Evolutionary conservation across 2,329 filamentous ascomycete species (phyloP).

Genomic region (Botrytis deweyae): DNA sequence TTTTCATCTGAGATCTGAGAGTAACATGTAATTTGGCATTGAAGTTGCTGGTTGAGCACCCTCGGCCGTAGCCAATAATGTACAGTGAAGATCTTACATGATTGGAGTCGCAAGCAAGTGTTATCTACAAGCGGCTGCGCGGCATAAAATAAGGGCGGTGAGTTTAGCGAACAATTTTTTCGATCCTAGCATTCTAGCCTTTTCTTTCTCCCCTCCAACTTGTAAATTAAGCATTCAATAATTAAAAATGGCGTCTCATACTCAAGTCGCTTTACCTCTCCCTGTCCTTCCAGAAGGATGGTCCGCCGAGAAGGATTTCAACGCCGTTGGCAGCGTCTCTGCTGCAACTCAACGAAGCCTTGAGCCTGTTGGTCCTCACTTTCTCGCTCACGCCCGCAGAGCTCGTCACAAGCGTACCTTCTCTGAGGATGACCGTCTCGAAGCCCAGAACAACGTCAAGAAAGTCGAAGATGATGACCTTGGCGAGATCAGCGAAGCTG

Average conservation of each 20-base stretch:
- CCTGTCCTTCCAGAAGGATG: conserved; percentile 78
- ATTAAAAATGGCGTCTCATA: conserved; percentile 33
- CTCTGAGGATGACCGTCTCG: conserved; percentile 96
- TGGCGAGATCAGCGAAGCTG: conserved; percentile 87
- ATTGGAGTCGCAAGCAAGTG: background rate
- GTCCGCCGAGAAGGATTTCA: conserved; percentile 90
- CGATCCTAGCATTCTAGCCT: conserved; percentile 6
- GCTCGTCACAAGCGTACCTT: conserved; percentile 97
- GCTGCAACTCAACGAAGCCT: conserved; percentile 79
- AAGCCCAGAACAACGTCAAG: conserved; percentile 92
- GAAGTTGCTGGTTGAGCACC: background rate
- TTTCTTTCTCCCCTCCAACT: conserved; percentile 20
- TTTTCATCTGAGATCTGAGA: background rate
- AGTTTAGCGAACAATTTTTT: conserved; percentile 16
- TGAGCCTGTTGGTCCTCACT: conserved; percentile 95
- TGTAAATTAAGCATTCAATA: background rate
- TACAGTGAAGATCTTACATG: background rate
- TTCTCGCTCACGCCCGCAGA: conserved; percentile 93
- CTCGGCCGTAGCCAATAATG: background rate
- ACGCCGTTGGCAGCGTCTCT: conserved; percentile 74
- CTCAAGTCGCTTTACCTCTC: conserved; percentile 58
- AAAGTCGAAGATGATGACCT: conserved; percentile 90
- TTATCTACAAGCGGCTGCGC: background rate
- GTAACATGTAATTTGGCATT: background rate
- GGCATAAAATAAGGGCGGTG: conserved; percentile 14